Evolutionary conservation across 306 rosid species (phyloP), one percentile per base, ranked within the genome.

Genomic region (Quercus suber): DNA sequence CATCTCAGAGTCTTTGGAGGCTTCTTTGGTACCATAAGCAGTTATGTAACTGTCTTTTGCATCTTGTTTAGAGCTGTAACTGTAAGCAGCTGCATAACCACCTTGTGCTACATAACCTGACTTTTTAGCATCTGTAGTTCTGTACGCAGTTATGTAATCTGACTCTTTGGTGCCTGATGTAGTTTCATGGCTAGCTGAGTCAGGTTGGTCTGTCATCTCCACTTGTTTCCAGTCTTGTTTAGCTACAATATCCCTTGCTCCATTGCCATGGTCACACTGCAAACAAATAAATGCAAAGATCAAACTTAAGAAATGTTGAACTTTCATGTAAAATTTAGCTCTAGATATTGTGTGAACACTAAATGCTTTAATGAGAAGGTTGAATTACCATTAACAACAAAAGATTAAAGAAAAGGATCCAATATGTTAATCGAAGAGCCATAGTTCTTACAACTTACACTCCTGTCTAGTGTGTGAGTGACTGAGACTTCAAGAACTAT

Each of bases 191-290:
- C 53, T 49, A 49, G 53, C 1, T 49, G 53, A 11, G 17, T 49
- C 53, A 49, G 53, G 53, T 49, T 37, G 11, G 25, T 57, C 63
- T 9, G 28, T 57, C 28, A 3, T 13, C 28, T 58, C 30, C 64
- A 21, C 64, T 20, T 59, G 65, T 59, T 59, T 27, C 69, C 3
- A 4, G 9, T 27, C 69, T 28, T 63, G 20, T 5, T 63, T 55
- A 37, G 19, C 57, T 2, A 15, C 49, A 8, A 41, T 8, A 27
- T 73, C 55, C 82, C 82, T 73, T 23, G 55, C 82, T 78, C 79
- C 86, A 45, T 19, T 78, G 65, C 67, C 52, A 19, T 37, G 30
- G 7, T 45, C 35, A 67, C 59, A 25, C 86, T 82, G 37, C 64
- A 58, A 8, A 67, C 14, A 67, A 19, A 9, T 9, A 37, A 12